These are phyloP conservation scores for Ormosia emarginata DNA, from an alignment of 306 rosid species.

Conservation along the genomic window DNA sequence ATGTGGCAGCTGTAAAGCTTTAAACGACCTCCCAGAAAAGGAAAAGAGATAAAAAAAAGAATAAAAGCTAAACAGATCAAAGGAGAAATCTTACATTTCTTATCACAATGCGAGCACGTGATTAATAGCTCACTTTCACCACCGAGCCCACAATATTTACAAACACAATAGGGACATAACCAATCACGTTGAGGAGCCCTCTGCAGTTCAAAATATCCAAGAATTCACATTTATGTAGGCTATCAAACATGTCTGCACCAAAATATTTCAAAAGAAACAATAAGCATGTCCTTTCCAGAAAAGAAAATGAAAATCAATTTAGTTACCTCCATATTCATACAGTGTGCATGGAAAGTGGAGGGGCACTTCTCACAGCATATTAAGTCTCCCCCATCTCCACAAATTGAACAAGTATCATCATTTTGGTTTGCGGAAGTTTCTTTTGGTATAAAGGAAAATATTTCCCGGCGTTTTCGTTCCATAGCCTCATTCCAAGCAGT, in stretches of 20 bases:
- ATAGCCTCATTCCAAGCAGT: background rate
- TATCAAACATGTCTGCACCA: background rate
- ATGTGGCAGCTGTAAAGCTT: background rate
- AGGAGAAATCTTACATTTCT: constrained; percentile 21
- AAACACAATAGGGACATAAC: constrained; percentile 40
- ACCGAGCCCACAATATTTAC: constrained; percentile 28
- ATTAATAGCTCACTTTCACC: background rate
- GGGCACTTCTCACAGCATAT: constrained; percentile 40
- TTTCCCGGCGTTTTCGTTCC: background rate
- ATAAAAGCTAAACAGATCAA: background rate
- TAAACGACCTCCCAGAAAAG: background rate
- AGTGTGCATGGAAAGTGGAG: constrained; percentile 22
- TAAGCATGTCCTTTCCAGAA: background rate
- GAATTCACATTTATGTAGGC: background rate
- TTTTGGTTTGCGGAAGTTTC: background rate
- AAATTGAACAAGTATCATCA: constrained; percentile 32
- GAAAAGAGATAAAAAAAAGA: background rate
- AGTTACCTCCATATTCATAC: constrained; percentile 34
- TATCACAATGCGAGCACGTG: constrained; percentile 30
- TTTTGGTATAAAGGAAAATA: background rate
- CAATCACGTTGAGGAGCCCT: constrained; percentile 25
- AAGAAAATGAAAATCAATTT: background rate
- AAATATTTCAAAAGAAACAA: background rate
- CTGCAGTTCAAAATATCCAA: constrained; percentile 12
- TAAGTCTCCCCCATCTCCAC: constrained; percentile 42